Evolutionary conservation across 768 basidiomycete species (phyloP), one percentile per base, ranked within the genome.

Genomic region (Suillus luteus): DNA sequence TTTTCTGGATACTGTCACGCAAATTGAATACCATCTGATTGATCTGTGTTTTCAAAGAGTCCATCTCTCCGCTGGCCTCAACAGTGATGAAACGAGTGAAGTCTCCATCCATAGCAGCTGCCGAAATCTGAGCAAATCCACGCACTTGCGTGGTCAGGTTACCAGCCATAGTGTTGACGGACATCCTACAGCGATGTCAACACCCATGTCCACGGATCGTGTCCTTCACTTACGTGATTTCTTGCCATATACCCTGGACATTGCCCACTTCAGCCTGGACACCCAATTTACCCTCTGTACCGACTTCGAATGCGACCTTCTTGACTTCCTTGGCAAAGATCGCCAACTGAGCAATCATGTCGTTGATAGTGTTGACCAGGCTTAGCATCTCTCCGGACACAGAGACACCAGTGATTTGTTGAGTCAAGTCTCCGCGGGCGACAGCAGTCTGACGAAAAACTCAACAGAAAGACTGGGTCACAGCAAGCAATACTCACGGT

Each of bases 31-130:
- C 94, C 97, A 99, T 99, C 78, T 97, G 93, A 70, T 96, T 96
- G 81, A 96, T 96, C 78, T 96, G 96, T 1, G 95, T 97, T 84
- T 99, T 99, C 79, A 99, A 84, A 55, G 93, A 95, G 78, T 99
- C 96, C 97, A 99, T 99, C 78, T 99, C 97, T 59, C 97, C 97
- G 66, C 87, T 90, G 1, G 97, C 97, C 71, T 99, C 96, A 71
- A 99, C 97, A 33, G 97, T 99, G 81, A 99, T 98, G 83, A 99
- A 99, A 19, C 95, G 87, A 27, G 95, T 96, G 78, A 98, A 98
- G 78, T 99, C 97, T 65, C 97, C 96, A 71, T 98, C 97, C 83
- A 96, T 98, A 15, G 97, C 97, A 0, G 97, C 96, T 0, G 96
- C 96, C 1, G 94, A 96, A 69, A 99, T 99, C 76, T 99, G 97